Base-by-base conservation (phyloP, 805 yeast genomes). In the Sungouiozyma intestinalis region DNA sequence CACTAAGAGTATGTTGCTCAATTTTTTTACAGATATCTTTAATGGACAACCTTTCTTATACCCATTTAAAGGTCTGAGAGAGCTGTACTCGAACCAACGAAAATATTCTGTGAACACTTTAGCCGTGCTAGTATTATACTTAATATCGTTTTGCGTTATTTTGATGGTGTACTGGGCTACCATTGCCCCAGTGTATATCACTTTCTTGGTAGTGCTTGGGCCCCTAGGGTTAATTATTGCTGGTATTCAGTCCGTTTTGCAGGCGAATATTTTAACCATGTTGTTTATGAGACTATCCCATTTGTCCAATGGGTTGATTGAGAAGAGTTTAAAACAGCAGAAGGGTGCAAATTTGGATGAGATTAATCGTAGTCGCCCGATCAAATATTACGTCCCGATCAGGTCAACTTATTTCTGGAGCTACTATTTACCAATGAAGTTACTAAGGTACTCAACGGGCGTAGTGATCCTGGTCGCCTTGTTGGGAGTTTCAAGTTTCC, bases 241-340 rank as follows among this genome's bases (percentile, higher is more conserved):
- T 6, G 46, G 52, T 34, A 33, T 57, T 13, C 65, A 60, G 43
- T 48, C 58, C 6, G 41, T 56, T 20, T 37, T 60, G 33, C 65
- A 60, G 11, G 50, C 57, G n/a, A 60, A 59, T 39, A 40, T 52
- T 35, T 46, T 60, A 3, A 50, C 60, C 3, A 53, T 60, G 61
- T 45, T 58, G 55, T 56, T 55, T 38, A 49, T 60, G 56, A 49
- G 65, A 40, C 38, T 54, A 20, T 45, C 55, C 7, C 61, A 57
- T 43, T 42, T 50, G n/a, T 46, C 53, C 29, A 51, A 49, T 24
- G 31, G 42, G 4, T 20, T 56, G 16, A 51, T 52, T 4, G 39
- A 38, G 8, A 39, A 38, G n/a, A 45, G 52, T 19, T 20, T 55
- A 19, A 38, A 19, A 16, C 16, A 6, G n/a, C 35, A 40, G 29